Evolutionary conservation across 805 yeast species (phyloP), one percentile per base, ranked within the genome.

Genomic region (Candida nitratophila): DNA sequence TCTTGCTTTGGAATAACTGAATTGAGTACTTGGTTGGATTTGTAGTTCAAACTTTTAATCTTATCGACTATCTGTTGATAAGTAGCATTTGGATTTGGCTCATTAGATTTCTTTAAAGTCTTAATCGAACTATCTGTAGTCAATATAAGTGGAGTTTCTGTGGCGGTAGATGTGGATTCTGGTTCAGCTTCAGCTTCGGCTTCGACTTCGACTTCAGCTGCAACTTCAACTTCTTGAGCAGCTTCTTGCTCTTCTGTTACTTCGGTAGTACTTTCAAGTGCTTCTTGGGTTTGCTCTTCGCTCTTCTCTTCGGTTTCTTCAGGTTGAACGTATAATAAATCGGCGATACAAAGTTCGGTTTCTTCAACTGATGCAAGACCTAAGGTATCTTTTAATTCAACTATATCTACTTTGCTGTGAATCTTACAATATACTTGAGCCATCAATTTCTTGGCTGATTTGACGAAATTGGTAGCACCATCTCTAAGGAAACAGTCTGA

Each of bases 11-110:
- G 46, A 59, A 59, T 20, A 42, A 75, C 71, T 45, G 71, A 69
- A 44, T 71, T 70, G 49, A 78, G 68, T 38, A 77, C 66, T 61
- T 79, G 83, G 57, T 70, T 73, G 17, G 83, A 74, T 55, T 77
- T 73, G 66, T 74, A 79, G 31, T 77, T 72, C 53, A 80, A 64
- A 4, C 79, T 79, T 68, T 80, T 81, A n/a, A 85, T 78, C 60
- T 74, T 77, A 54, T 81, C 86, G 49, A 76, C 74, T 34, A 85
- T 75, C 50, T 81, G 83, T 51, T 85, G 88, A 65, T 83, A 73
- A 35, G 78, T 77, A 53, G 79, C 69, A 41, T 39, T 31, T 9
- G 36, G n/a, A 71, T 64, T 52, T 22, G 39, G 29, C 22, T 36
- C 39, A 22, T 24, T 36, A 19, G 37, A 34, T 34, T 20, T 34